Conservation (phyloP, 2,329 filamentous ascomycete genomes). For the Aspergillus sp. region DNA sequence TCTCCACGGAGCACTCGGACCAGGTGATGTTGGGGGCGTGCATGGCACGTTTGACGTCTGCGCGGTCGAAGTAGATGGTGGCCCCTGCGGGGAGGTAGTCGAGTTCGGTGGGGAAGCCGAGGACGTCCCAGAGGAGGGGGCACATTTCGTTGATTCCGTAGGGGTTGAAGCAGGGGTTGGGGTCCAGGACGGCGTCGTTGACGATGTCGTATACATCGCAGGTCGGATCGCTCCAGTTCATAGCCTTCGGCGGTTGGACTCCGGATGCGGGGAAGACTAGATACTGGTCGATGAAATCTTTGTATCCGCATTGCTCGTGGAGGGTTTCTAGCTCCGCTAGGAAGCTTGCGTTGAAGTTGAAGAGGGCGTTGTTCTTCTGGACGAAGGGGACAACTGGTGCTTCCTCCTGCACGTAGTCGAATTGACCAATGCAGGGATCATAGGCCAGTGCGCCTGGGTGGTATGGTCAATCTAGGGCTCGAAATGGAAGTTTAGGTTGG, state of each 20-base stretch:
- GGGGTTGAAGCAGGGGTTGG: constrained; percentile 79
- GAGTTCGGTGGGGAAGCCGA: constrained; percentile 60
- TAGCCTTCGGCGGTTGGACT: constrained; percentile 61
- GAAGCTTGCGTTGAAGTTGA: constrained; percentile 50
- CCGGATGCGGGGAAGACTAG: constrained; percentile 54
- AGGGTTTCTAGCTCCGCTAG: constrained; percentile 42
- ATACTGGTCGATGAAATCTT: constrained; percentile 49
- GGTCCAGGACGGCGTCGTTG: constrained; percentile 52
- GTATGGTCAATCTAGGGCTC: not conserved
- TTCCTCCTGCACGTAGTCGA: constrained; percentile 35
- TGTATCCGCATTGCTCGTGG: constrained; percentile 51
- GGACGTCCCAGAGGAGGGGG: constrained; percentile 67
- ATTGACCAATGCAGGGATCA: constrained; percentile 62
- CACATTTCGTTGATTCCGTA: constrained; percentile 75
- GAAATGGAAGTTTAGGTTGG: not conserved
- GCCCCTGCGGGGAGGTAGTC: constrained; percentile 65
- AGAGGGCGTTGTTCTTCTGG: constrained; percentile 44
- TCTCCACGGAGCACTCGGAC: constrained; percentile 37
- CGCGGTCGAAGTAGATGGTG: constrained; percentile 69
- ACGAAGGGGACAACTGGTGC: constrained; percentile 47
- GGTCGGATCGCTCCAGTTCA: constrained; percentile 44
- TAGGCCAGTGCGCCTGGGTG: constrained; percentile 62
- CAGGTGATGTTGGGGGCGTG: constrained; percentile 55
- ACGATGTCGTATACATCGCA: constrained; percentile 65
- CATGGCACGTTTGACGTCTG: constrained; percentile 68